Conservation (phyloP, 352 stramenopile species). For the Phytophthora chlamydospora region DNA sequence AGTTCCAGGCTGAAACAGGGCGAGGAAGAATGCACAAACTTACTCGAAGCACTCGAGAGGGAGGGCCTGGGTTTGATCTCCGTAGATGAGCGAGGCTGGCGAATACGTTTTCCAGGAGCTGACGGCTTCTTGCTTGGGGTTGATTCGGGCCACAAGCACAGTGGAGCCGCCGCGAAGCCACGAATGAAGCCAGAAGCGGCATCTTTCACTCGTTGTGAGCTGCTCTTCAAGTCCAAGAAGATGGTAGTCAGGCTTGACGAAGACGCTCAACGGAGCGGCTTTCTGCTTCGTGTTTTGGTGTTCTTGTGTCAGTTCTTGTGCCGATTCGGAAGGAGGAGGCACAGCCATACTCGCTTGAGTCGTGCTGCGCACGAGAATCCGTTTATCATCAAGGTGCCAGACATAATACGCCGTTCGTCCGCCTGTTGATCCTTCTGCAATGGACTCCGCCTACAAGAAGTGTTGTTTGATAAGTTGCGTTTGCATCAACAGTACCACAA, state of each 20-base stretch:
- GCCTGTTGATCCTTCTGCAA: slow-evolving; percentile 29
- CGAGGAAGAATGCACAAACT: slow-evolving; percentile 21
- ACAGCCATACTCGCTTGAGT: slow-evolving; percentile 28
- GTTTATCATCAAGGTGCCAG: slow-evolving; percentile 61
- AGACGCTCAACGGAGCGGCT: slow-evolving; percentile 52
- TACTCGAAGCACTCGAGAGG: slow-evolving; percentile 66
- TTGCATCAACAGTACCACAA: no score
- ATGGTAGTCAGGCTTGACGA: slow-evolving; percentile 76
- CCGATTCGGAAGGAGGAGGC: background rate
- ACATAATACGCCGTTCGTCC: slow-evolving; percentile 61
- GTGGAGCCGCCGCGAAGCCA: slow-evolving; percentile 74
- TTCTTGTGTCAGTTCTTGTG: slow-evolving; percentile 1
- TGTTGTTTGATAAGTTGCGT: background rate
- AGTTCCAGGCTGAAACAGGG: background rate
- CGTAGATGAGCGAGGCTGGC: slow-evolving; percentile 52
- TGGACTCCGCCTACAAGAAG: slow-evolving; percentile 23
- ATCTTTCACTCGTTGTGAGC: slow-evolving; percentile 64
- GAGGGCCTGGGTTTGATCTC: slow-evolving; percentile 28
- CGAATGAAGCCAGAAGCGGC: slow-evolving; percentile 75
- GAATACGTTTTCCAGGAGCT: slow-evolving; percentile 56
- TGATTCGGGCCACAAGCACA: slow-evolving; percentile 56
- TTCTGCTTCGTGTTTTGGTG: slow-evolving; percentile 6
- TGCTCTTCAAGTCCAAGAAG: slow-evolving; percentile 58
- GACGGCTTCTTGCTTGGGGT: slow-evolving; percentile 39
- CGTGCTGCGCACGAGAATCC: slow-evolving; percentile 67